Base-by-base conservation (phyloP, 306 rosid genomes). In the Rosa multiflora region DNA sequence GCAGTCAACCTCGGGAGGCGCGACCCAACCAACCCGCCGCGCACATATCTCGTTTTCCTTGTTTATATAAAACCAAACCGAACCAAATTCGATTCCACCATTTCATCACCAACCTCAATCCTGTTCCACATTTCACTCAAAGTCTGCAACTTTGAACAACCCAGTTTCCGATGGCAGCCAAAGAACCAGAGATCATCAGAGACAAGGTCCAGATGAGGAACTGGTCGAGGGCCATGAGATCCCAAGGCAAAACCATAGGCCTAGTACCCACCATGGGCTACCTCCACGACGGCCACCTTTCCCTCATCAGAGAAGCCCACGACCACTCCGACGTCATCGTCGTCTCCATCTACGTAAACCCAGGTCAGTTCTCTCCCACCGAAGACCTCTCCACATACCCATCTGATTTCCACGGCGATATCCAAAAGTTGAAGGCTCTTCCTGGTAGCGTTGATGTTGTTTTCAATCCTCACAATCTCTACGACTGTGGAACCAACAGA, bases 211-310 rank as follows among this genome's bases (percentile, higher is more conserved):
- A 85, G 76, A 90, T 91, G 96, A 86, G 98, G 79, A 75, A 76
- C 51, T 95, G 99, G 99, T 88, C 98, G 14, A 88, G 98, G 21
- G 29, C 86, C n/a, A 89, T 87, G 90, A 85, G 93, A 84, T 86
- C 94, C 49, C 87, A 82, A 81, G 94, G 93, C 67, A 91, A 89
- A 21, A 44, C 85, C 68, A 85, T 95, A 3, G 88, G 83, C 39
- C 49, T 93, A 1, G 96, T 95, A 2, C 99, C 98, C 86, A 93
- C 98, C 44, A 95, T 95, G 99, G 99, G 98, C 2, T 93, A 56
- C 77, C 98, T 95, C 76, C 98, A 95, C 46, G 72, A 82, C 10
- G 97, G 99, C 51, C 98, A 93, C 69, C 72, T 95, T n/a, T 85
- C 98, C 3, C 91, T 95, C 15, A 70, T 95, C 72, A 71, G 47